phyloP scores from a whole-genome alignment of 1,284 basidiomycete genomes.

The Erythrobasidium hasegawianum region DNA sequence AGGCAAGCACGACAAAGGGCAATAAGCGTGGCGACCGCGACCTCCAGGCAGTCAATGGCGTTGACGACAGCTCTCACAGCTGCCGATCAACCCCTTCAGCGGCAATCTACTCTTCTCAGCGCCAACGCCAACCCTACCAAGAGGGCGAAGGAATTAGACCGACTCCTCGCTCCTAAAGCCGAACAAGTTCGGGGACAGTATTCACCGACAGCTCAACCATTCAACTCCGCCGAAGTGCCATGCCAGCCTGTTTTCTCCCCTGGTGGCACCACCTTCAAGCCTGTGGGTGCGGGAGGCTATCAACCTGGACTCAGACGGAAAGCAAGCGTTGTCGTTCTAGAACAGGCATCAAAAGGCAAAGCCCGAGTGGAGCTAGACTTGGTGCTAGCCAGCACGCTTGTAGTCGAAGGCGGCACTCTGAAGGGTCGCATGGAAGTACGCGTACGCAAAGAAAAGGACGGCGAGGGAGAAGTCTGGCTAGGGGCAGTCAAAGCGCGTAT shows the following conservation, averaged over 20 bases:
- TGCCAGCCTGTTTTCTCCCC: conserved; percentile 6
- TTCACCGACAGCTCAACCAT: conserved; percentile 9
- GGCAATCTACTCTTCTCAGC: conserved; percentile 40
- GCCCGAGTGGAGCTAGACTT: conserved; percentile 82
- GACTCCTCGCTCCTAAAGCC: conserved; percentile 33
- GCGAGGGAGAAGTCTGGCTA: conserved; percentile 61
- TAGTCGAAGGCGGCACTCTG: conserved; percentile 75
- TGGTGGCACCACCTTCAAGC: conserved; percentile 14
- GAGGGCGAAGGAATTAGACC: conserved; percentile 40
- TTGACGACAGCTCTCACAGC: conserved; percentile 15
- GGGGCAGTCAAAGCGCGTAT: conserved; percentile 77
- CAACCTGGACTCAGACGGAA: conserved; percentile 23
- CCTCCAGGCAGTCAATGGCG: conserved; percentile 3
- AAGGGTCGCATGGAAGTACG: conserved; percentile 69
- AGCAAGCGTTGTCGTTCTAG: conserved; percentile 35
- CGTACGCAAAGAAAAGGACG: conserved; percentile 60
- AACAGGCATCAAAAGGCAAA: conserved; percentile 48
- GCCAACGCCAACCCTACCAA: conserved; percentile 40
- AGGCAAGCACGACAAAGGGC: conserved; percentile 7
- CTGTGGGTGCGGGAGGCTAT: not conserved
- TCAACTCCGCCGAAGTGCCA: conserved; percentile 12
- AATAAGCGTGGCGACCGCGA: conserved; percentile 4
- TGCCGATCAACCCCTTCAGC: conserved; percentile 16
- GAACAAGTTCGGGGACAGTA: conserved; percentile 9
- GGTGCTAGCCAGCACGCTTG: conserved; percentile 67